phyloP scores from a whole-genome alignment of 2,329 filamentous ascomycete genomes.

The Cordyceps cicadae region DNA sequence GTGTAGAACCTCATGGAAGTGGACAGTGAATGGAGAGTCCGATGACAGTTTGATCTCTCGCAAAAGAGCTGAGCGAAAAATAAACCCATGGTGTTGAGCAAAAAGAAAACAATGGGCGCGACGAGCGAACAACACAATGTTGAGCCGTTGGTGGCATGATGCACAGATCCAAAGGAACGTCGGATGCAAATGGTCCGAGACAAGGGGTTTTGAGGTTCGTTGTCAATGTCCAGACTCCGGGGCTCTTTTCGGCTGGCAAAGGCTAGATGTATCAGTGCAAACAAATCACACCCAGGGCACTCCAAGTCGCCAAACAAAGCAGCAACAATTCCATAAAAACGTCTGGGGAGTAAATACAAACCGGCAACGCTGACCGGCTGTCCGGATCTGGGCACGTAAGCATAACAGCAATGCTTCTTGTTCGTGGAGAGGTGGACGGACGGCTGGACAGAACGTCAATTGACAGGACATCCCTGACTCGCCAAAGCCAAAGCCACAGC shows the following conservation, averaged over 20 bases:
- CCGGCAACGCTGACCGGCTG: conserved; percentile 45
- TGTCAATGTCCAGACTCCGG: neutral
- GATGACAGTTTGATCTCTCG: neutral
- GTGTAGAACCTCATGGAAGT: neutral
- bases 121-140: neutral
- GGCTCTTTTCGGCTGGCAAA: neutral
- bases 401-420: neutral
- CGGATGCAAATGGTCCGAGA: neutral
- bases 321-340: conserved; percentile 29
- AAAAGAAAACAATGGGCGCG: neutral
- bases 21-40: neutral
- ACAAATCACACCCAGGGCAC: conserved; percentile 1
- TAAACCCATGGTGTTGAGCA: neutral
- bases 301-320: neutral
- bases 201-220: neutral
- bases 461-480: neutral
- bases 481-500: neutral
- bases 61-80: too few species aligned
- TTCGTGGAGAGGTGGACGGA: neutral
- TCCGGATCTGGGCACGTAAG: conserved; percentile 29
- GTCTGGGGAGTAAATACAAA: conserved; percentile 45
- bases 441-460: neutral
- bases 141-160: neutral
- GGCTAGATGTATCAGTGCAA: conserved; percentile 1
- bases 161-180: neutral